Percentiles rank a stretch among this genome's conserved stretches.
phyloP scores from a whole-genome alignment of 2,329 filamentous ascomycete genomes.

The Tothia fuscella region DNA sequence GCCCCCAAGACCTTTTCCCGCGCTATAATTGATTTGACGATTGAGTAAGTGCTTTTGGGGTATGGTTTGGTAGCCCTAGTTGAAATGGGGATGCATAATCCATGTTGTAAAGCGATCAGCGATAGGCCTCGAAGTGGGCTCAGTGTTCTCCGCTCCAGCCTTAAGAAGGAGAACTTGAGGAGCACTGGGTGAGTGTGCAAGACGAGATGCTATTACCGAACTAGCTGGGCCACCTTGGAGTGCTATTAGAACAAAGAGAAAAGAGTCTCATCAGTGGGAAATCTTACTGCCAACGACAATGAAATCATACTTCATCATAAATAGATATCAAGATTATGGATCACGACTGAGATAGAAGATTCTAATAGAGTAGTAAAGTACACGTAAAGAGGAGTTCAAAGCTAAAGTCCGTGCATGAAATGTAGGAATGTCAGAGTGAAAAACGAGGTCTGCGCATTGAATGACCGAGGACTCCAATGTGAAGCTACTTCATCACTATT shows the following conservation, averaged over 20 bases:
- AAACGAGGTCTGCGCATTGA: too few species aligned
- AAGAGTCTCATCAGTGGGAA: not conserved
- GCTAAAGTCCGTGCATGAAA: too few species aligned
- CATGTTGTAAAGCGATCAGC: slow-evolving; percentile 46
- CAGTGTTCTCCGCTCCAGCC: slow-evolving; percentile 5
- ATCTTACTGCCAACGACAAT: slow-evolving; percentile 11
- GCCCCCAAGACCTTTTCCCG: slow-evolving; percentile 36
- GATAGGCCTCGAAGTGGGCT: slow-evolving; percentile 23
- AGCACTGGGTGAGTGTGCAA: not conserved
- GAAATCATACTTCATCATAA: slow-evolving; percentile 12
- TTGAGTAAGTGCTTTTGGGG: slow-evolving; percentile 26
- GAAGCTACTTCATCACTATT: too few species aligned
- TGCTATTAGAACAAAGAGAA: not conserved
- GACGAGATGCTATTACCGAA: not conserved
- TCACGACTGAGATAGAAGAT: too few species aligned
- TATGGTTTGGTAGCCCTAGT: slow-evolving; percentile 36
- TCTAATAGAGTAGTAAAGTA: too few species aligned
- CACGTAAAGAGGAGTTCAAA: too few species aligned
- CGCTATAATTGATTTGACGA: slow-evolving; percentile 29
- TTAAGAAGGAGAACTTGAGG: slow-evolving; percentile 12
- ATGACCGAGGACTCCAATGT: too few species aligned
- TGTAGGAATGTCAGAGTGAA: too few species aligned
- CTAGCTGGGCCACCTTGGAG: slow-evolving; percentile 10
- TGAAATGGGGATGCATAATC: slow-evolving; percentile 34
- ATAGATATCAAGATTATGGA: too few species aligned